Base-by-base conservation (phyloP, 2,329 filamentous ascomycete species). In the Boeremia exigua region DNA sequence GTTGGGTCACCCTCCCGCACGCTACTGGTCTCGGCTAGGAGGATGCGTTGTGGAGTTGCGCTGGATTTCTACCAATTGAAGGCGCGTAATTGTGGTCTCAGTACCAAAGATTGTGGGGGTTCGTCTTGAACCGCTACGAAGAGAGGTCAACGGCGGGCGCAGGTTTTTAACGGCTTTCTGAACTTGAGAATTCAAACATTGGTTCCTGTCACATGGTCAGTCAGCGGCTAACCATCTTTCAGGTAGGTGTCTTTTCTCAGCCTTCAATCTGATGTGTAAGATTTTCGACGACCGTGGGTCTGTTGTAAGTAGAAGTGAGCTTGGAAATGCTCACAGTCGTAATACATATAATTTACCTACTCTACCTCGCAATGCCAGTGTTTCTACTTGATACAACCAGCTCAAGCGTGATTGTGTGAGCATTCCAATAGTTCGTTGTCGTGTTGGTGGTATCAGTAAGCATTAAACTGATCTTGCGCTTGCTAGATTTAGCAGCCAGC, bases 11-110 rank as follows among this genome's bases (percentile, higher is more conserved):
- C 80, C 89, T 91, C 83, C 84, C 88, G 76, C 86, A 90, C 88
- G 84, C 74, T 80, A 91, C 86, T 70, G 63, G 74, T 58, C 56
- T 75, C 67, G 75, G 71, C 70, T 77, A 82, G 80, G 77, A 91
- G 81, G 88, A 91, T 77, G 73, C 83, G 88, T 90, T 88, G 88
- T 91, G 88, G 86, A 90, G 88, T 89, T 85, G 79, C 73, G 74
- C 67, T 71, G 71, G 65, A 69, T 66, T 62, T 61, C 72, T 62
- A 71, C 63, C 63, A 63, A 63, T 29, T 57, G 48, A 85, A 79
- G 73, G 75, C 74, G 69, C 69, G 67, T 76, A 69, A 78, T 78
- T 77, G 79, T 78, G 87, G 88, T 90, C 83, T 85, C 84, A 60
- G 74, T 68, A 74, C 71, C 59, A 58, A 70, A 65, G 68, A 66